Evolutionary conservation across 2,329 filamentous ascomycete species (phyloP), one percentile per base, ranked within the genome.

Genomic region (Penicillium digitatum): DNA sequence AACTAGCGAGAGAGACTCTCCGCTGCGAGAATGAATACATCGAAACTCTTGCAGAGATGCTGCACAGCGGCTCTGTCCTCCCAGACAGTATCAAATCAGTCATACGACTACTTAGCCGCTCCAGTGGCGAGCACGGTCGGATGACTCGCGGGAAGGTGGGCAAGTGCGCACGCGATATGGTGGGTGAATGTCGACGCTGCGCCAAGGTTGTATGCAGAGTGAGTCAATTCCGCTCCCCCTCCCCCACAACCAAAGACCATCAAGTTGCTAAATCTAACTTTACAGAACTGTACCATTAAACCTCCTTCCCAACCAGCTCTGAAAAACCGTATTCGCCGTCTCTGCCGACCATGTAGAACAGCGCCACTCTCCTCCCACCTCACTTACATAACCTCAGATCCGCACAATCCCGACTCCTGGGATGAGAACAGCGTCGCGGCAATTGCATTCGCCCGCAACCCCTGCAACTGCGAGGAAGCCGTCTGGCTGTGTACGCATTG

Each of bases 401-500:
- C 50, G 72, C 48, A 77, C 80, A 1, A 69, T 68, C 1, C 53
- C 46, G 53, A 56, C 37, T 27, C 49, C 2, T 32, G 27, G 22
- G 26, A 43, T 9, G 32, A 46, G 45, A 43, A n/a, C 35, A 48
- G 27, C 32, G 48, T 40, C 58, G 76, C 67, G 62, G 79, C 60
- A 7, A 27, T 24, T 53, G 83, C 63, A 53, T 86, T 73, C 68
- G 76, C 74, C 69, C 82, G 68, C 73, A 83, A 60, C 55, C 80
- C 72, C 65, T 93, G 81, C 79, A 83, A 72, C 10, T 86, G 83
- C 61, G 72, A 75, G 35, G 74, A 74, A 27, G 69, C 68, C 0
- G 84, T 95, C 44, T 96, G 90, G 88, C 83, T 96, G 26, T 97
- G 92, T 72, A 84, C 88, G 60, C 85, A 88, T 1, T 96, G 93